Evolutionary conservation across 495 filamentous ascomycete genomes (phyloP).

Genomic region (Lophium mytilinum): DNA sequence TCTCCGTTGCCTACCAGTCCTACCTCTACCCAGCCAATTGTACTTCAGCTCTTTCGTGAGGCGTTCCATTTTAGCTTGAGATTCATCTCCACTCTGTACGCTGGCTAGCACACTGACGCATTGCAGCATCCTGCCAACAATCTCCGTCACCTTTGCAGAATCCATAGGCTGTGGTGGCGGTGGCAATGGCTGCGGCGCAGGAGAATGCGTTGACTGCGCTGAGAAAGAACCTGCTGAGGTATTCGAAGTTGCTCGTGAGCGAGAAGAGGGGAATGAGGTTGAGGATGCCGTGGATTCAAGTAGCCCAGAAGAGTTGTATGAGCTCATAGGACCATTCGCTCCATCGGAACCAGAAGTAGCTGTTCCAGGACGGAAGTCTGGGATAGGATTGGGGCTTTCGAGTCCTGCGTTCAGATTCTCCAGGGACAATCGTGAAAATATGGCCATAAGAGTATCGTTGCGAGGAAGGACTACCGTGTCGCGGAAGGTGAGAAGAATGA

Average conservation of each 20-base stretch:
- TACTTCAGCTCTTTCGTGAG: conserved; percentile 80
- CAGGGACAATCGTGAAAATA: conserved; percentile 83
- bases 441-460: conserved; percentile 75
- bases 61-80: conserved; percentile 72
- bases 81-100: conserved; percentile 61
- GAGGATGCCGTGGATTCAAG: conserved; percentile 47
- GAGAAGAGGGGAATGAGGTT: conserved; percentile 1
- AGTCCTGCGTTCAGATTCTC: conserved; percentile 62
- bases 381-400: conserved; percentile 11
- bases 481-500: conserved; percentile 84
- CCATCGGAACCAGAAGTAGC: conserved; percentile 54
- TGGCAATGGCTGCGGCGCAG: conserved; percentile 12
- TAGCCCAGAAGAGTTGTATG: conserved; percentile 27
- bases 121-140: conserved; percentile 91
- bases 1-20: conserved; percentile 79
- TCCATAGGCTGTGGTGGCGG: conserved; percentile 42
- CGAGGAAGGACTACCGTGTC: conserved; percentile 80
- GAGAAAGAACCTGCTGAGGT: conserved; percentile 59
- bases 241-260: conserved; percentile 67
- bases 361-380: conserved; percentile 50
- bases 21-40: conserved; percentile 88
- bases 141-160: conserved; percentile 83
- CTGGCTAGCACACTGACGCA: conserved; percentile 85
- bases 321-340: conserved; percentile 36
- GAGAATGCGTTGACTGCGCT: conserved; percentile 40